Evolutionary conservation across 176 grass and related monocot species (phyloP).

Genomic region (Alloteropsis semialata): DNA sequence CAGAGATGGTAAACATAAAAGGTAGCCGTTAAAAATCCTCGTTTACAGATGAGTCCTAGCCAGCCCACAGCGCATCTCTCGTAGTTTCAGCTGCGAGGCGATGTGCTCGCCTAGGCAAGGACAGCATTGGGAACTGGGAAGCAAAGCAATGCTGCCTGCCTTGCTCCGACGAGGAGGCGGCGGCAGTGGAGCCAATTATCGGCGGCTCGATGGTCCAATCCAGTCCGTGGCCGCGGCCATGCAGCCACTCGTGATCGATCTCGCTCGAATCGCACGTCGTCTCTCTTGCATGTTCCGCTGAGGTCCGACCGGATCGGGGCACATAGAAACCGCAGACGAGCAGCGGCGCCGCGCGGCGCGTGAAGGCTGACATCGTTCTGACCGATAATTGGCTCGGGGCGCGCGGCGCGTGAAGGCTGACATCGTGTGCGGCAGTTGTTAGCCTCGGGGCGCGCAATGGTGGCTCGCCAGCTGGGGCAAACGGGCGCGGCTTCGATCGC

Average conservation of each 20-base stretch:
- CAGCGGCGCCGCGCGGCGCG: conserved; percentile 19
- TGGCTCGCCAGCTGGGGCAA: conserved; percentile 13
- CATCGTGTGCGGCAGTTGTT: not conserved
- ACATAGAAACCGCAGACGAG: conserved; percentile 23
- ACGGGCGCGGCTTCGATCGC: not conserved
- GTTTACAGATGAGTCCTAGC: not conserved
- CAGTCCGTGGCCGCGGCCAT: not conserved
- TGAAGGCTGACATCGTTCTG: not conserved
- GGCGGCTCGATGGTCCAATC: not conserved
- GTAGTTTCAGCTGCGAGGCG: conserved; percentile 4
- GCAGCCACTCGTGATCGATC: not conserved
- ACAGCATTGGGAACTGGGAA: conserved; percentile 30
- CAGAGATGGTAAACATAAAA: not conserved
- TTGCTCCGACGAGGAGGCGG: not conserved
- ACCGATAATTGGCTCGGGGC: not conserved
- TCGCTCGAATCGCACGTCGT: not conserved
- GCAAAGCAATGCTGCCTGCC: conserved; percentile 13
- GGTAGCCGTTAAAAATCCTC: not conserved
- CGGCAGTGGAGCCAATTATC: conserved; percentile 5
- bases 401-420: not conserved
- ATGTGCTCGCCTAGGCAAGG: not conserved
- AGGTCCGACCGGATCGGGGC: not conserved
- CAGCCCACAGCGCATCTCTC: not conserved
- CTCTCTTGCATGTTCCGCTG: conserved; percentile 30
- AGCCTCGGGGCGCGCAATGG: not conserved